Evolutionary conservation across 208 protist genomes (phyloP).

Genomic region (Acanthamoeba lenticulata): DNA sequence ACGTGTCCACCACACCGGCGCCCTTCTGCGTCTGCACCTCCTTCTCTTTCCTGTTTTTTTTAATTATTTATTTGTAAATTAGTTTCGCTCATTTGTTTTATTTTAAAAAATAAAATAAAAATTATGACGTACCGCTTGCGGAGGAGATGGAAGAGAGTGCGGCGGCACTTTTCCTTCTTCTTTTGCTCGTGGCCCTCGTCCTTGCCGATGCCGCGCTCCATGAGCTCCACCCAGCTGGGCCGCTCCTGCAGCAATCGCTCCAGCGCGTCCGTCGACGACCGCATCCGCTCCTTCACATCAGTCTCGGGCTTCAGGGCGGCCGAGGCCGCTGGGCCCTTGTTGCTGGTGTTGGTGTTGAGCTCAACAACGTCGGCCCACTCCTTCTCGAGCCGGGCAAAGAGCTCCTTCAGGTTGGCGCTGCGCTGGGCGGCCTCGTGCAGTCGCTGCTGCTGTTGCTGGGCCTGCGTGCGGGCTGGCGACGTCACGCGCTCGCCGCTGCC

Average conservation of each 20-base stretch:
- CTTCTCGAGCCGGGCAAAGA: not conserved
- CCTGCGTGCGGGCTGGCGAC: not conserved
- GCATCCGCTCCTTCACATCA: slow-evolving; percentile 10
- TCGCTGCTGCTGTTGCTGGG: not conserved
- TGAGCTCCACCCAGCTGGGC: slow-evolving; percentile 48
- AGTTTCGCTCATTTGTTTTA: too few relatives aligned
- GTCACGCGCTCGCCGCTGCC: not conserved
- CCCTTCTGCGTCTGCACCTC: slow-evolving; percentile 40
- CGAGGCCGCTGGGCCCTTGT: too few relatives aligned
- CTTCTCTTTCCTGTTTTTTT: slow-evolving; percentile 46
- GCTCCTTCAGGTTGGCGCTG: not conserved
- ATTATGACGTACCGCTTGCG: not conserved
- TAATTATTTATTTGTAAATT: too few relatives aligned
- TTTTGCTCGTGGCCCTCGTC: not conserved
- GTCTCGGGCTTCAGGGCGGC: not conserved
- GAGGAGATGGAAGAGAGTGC: not conserved
- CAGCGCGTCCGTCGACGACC: slow-evolving; percentile 28
- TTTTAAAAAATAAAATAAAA: too few relatives aligned
- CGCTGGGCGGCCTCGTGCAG: not conserved
- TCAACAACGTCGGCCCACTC: not conserved
- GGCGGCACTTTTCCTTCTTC: slow-evolving; percentile 55
- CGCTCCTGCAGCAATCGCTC: slow-evolving; percentile 8
- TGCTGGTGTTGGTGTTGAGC: too few relatives aligned
- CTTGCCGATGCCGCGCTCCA: slow-evolving; percentile 45
- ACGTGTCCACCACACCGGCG: slow-evolving; percentile 28